Conservation (phyloP, 768 basidiomycete genomes). For the Boletus vinaceobasis region DNA sequence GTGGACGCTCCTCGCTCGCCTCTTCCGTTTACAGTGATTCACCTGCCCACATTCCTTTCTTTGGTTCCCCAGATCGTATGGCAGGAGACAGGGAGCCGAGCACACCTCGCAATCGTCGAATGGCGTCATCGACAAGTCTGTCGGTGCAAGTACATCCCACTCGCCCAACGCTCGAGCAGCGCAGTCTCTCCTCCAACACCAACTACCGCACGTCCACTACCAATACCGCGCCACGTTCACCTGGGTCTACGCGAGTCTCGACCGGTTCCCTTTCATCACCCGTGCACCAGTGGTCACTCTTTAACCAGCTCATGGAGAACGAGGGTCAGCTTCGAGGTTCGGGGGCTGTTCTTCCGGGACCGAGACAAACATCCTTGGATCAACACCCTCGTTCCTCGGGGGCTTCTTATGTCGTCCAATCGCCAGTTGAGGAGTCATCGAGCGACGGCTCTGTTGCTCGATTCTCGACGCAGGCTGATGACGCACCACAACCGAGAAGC, state of each 20-base stretch:
- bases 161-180: constrained; percentile 6
- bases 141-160: neutral
- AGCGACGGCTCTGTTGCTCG: neutral
- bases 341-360: neutral
- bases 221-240: constrained; percentile 17
- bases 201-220: neutral
- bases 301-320: constrained; percentile 70
- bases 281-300: constrained; percentile 58
- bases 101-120: constrained; percentile 10
- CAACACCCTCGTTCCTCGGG: neutral
- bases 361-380: constrained; percentile 6
- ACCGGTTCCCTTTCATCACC: constrained; percentile 16
- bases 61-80: constrained; percentile 30
- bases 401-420: neutral
- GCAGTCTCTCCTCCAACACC: constrained; percentile 8
- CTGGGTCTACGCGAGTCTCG: constrained; percentile 6
- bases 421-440: neutral
- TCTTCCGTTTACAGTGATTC: constrained; percentile 39
- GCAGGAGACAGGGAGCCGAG: constrained; percentile 9
- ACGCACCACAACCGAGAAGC: neutral
- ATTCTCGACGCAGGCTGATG: neutral
- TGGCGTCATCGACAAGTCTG: constrained; percentile 15
- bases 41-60: constrained; percentile 1
- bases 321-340: constrained; percentile 41
- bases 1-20: constrained; percentile 84